Evolutionary conservation across 495 filamentous ascomycete species (phyloP).

Genomic region (Podospora australis): DNA sequence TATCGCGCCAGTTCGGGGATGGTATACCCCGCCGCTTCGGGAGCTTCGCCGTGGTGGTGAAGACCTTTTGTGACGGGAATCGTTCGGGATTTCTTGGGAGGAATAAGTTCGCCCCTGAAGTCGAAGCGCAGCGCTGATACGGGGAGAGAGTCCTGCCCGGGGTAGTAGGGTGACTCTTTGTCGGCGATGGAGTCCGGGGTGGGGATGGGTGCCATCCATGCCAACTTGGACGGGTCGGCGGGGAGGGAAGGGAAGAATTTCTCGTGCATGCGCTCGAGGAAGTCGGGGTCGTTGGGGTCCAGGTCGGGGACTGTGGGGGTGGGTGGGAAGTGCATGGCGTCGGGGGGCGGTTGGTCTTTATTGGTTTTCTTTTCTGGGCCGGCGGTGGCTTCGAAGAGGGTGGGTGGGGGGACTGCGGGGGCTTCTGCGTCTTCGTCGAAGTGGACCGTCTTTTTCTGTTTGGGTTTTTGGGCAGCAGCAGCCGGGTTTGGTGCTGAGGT

Average conservation of each 20-base stretch:
- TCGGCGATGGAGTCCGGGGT: slow-evolving; percentile 50
- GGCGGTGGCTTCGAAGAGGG: slow-evolving; percentile 21
- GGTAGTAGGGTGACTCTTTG: slow-evolving; percentile 71
- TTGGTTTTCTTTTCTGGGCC: slow-evolving; percentile 49
- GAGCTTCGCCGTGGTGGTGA: slow-evolving; percentile 91
- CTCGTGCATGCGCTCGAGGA: slow-evolving; percentile 73
- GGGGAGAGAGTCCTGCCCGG: slow-evolving; percentile 60
- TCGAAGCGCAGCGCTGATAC: slow-evolving; percentile 80
- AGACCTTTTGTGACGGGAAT: slow-evolving; percentile 72
- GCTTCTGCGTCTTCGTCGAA: slow-evolving; percentile 21
- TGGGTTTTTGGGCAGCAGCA: slow-evolving; percentile 15
- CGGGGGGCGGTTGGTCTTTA: slow-evolving; percentile 21
- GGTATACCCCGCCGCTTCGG: slow-evolving; percentile 91
- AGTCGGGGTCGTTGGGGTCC: slow-evolving; percentile 74
- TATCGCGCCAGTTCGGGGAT: slow-evolving; percentile 80
- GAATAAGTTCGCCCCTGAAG: slow-evolving; percentile 69
- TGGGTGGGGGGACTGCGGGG: slow-evolving; percentile 12
- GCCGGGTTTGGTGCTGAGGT: not conserved
- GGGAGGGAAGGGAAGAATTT: slow-evolving; percentile 90
- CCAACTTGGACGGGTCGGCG: slow-evolving; percentile 74
- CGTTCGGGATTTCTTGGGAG: slow-evolving; percentile 62
- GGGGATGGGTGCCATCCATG: slow-evolving; percentile 77
- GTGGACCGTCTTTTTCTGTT: slow-evolving; percentile 25
- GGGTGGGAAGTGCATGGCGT: slow-evolving; percentile 30
- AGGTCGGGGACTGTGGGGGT: slow-evolving; percentile 52